Evolutionary conservation across 441 rosid genomes (phyloP), one percentile per base, ranked within the genome.

Genomic region (Francoa sonchifolia): DNA sequence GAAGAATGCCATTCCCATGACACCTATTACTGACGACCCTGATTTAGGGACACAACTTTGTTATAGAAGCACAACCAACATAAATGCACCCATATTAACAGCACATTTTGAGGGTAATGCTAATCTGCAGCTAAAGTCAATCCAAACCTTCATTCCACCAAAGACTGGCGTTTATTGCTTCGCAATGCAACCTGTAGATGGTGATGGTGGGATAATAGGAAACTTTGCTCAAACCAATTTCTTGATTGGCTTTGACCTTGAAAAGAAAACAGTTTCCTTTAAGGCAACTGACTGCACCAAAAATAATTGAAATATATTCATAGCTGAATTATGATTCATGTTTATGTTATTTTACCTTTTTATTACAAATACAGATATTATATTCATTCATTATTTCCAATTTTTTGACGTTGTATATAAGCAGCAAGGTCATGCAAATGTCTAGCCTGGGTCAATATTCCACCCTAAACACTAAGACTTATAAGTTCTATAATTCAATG

Each of bases 181-280:
- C 77, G 58, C 23, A 8, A 52, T 72, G 23, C 38, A 45, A 12
- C 62, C 52, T n/a, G 64, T 77, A 4, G 42, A 73, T 3, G 53
- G 62, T 9, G 55, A 61, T 0, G 39, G 62, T 11, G 63, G 70
- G 12, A 64, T 68, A 15, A 48, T 59, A 10, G 85, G 85, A 8
- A 76, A 73, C 58, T 48, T 68, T 47, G 63, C 77, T 44, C 85
- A 76, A 59, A 60, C 55, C 66, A 52, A 84, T 36, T 65, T 59
- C 17, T 26, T 73, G 8, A 62, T 80, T 14, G 80, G 81, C 3
- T 80, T 66, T 50, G 88, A 84, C 28, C 59, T 75, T 29, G 66
- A 55, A 35, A 15, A 30, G 8, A 65, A 39, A 16, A 57, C 39
- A 1, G 60, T 77, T 2, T 77, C 78, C 30, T 84, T 80, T 49